A percentile compares a stretch with the other conserved stretches of the same genome.
phyloP scores from a whole-genome alignment of 176 grass and related monocot species.

The Musa itinerans region DNA sequence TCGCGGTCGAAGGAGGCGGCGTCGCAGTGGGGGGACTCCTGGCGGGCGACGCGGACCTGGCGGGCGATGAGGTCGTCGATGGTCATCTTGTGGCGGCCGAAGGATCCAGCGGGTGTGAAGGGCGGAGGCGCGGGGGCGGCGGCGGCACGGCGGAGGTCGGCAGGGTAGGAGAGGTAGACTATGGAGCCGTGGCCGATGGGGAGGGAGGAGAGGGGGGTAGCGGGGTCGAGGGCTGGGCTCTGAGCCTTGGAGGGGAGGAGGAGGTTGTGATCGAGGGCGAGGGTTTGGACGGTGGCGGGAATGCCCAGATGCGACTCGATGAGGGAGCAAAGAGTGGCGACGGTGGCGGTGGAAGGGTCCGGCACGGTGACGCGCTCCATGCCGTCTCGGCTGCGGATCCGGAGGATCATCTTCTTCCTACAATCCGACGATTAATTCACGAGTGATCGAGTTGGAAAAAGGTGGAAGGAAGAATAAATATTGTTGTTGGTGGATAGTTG shows the following conservation, averaged over 20 bases:
- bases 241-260: constrained; percentile 24
- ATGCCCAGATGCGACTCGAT: constrained; percentile 57
- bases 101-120: constrained; percentile 32
- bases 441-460: no score
- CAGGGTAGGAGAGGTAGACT: constrained; percentile 50
- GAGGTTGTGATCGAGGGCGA: constrained; percentile 60
- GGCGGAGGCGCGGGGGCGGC: constrained; percentile 29
- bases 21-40: constrained; percentile 62
- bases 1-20: constrained; percentile 82
- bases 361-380: constrained; percentile 62
- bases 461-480: no score
- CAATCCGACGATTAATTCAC: no score
- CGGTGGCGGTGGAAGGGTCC: constrained; percentile 39
- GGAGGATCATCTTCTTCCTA: constrained; percentile 45
- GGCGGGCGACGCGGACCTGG: constrained; percentile 85
- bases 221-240: constrained; percentile 18
- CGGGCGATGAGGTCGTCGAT: constrained; percentile 93
- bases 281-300: constrained; percentile 35
- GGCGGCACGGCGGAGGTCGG: constrained; percentile 19
- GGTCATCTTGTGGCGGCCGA: constrained; percentile 73
- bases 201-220: constrained; percentile 35
- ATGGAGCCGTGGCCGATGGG: constrained; percentile 54
- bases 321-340: constrained; percentile 46
- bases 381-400: constrained; percentile 79
- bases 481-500: no score